Evolutionary conservation across 2,329 filamentous ascomycete species (phyloP), one percentile per base, ranked within the genome.

Genomic region (Calonectria multiphialidica): DNA sequence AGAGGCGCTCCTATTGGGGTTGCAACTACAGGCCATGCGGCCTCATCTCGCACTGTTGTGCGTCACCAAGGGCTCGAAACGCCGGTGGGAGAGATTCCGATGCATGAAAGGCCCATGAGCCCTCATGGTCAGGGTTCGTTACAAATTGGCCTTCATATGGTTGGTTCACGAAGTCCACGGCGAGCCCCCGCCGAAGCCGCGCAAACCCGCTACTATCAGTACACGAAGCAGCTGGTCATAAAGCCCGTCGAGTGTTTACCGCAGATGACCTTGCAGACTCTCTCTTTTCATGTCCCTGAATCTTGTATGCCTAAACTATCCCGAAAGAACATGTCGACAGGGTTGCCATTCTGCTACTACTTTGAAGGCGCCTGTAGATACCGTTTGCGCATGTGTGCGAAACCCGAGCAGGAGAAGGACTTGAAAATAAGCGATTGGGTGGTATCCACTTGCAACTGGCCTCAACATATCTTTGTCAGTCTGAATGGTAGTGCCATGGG

Each of bases 391-490:
- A 93, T 93, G 79, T 90, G 93, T 77, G 77, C 80, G 61, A 44
- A 74, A 33, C 66, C 49, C 35, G 64, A 71, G 63, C 73, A 57
- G 59, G 65, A 62, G 35, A 44, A 71, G 28, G 18, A 76, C 76
- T 12, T 81, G 80, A 59, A 73, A 86, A 86, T 91, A 45, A 80
- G 85, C 9, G 82, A 85, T 1, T 98, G 95, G 95, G 86, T 89
- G 7, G 86, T 87, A 1, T 82, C 86, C n/a, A 89, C 93, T 40
- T 93, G 90, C 7, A 80, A 82, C 25, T 98, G 95, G 95, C 94
- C 95, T 0, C 86, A 89, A 42, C 89, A 90, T 63, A 86, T 95
- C 0, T 94, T 92, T 72, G 87, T 96, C 72, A 86, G 88, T 18
- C 82, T 97, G 72, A 98, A 98, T 76, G 86, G 82, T 0, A 79